Evolutionary conservation across 345 rosid species (phyloP).

Genomic region (Murraya koenigii): DNA sequence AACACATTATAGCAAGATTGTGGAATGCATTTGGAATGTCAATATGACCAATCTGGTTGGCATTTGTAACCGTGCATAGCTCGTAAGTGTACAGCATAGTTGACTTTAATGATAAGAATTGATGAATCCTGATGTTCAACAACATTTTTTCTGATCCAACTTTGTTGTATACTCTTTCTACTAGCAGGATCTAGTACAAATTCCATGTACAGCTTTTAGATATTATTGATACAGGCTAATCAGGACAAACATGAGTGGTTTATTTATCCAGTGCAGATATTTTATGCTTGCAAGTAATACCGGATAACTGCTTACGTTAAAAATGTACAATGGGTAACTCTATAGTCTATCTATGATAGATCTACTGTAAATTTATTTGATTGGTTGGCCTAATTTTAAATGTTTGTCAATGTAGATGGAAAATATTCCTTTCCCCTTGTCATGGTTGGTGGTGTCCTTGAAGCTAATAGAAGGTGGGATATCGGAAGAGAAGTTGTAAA

Average conservation of each 20-base stretch:
- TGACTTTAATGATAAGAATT: background rate
- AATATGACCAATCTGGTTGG: background rate
- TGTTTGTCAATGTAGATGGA: slow-evolving; percentile 47
- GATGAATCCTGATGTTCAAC: background rate
- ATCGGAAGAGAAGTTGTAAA: slow-evolving; percentile 63
- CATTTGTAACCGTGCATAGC: background rate
- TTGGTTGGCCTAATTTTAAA: background rate
- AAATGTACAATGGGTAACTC: background rate
- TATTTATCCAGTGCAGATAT: background rate
- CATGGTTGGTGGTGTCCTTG: slow-evolving; percentile 83
- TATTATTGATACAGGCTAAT: background rate
- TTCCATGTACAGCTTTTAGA: background rate
- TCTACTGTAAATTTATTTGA: slow-evolving; percentile 2
- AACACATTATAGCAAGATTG: background rate
- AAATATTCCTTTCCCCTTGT: slow-evolving; percentile 59
- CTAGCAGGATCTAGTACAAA: background rate
- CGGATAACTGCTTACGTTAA: background rate
- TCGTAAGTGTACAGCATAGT: background rate
- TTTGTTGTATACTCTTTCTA: background rate
- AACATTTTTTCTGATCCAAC: background rate
- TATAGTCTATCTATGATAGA: background rate
- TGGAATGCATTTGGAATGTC: background rate
- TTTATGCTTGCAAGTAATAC: background rate
- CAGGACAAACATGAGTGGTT: background rate
- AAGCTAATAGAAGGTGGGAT: slow-evolving; percentile 67